phyloP scores from a whole-genome alignment of 257 asterid genomes.

The Fraxinus quadrangulata region DNA sequence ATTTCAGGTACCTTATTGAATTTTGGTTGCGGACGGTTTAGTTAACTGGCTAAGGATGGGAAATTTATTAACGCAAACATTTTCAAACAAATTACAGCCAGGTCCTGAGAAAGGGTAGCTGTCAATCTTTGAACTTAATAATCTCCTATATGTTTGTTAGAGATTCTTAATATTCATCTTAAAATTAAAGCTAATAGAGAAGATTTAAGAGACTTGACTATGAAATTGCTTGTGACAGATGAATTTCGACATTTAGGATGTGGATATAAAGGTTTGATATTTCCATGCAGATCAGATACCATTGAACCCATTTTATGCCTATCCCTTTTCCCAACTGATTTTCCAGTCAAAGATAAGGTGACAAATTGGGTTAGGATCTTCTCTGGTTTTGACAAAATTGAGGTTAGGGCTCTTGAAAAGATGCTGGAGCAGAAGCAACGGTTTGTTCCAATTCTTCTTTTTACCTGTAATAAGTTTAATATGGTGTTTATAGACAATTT shows the following conservation, averaged over 20 bases:
- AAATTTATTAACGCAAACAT: conserved; percentile 4
- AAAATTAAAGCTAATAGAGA: not conserved
- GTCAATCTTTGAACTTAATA: not conserved
- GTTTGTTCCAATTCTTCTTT: conserved; percentile 43
- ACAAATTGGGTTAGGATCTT: conserved; percentile 70
- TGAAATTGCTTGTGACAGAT: not conserved
- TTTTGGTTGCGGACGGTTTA: conserved; percentile 21
- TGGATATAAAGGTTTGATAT: conserved; percentile 18
- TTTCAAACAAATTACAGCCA: conserved; percentile 9
- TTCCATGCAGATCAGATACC: conserved; percentile 74
- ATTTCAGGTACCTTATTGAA: conserved; percentile 70
- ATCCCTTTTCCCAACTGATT: conserved; percentile 75
- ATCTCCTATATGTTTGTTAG: conserved; percentile 3
- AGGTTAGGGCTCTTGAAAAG: conserved; percentile 94
- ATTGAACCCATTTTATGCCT: conserved; percentile 76
- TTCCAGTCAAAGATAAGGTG: conserved; percentile 71
- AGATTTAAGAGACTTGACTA: not conserved
- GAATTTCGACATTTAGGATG: conserved; percentile 1
- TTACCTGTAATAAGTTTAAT: conserved; percentile 4
- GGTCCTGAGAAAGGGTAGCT: not conserved
- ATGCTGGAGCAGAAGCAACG: conserved; percentile 95
- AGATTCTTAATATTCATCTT: not conserved
- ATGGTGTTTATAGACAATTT: conserved; percentile 6
- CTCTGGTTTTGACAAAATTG: conserved; percentile 85
- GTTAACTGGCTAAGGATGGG: conserved; percentile 14